Evolutionary conservation across 2,329 filamentous ascomycete species (phyloP), one percentile per base, ranked within the genome.

Genomic region (Arachnopeziza araneosa): DNA sequence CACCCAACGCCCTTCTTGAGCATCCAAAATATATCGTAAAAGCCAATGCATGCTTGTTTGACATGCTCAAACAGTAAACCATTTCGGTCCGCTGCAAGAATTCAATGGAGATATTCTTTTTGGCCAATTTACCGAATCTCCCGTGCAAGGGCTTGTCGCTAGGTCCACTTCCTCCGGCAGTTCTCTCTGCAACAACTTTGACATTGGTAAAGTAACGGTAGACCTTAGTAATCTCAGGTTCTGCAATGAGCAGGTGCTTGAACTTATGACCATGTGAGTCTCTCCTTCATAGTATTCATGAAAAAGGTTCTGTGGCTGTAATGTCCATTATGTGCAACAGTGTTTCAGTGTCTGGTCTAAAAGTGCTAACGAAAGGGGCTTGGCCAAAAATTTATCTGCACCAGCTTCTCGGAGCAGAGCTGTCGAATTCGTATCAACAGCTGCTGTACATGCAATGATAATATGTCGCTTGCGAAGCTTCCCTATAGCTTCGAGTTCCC

Each of bases 371-470:
- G 36, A 44, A 17, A 72, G 60, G 17, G 70, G 70, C 58, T 72
- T 72, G 21, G 67, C 62, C 9, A 72, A 62, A 54, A 72, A 72
- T 10, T 66, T 68, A 60, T 72, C 70, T 48, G 69, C 66, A 12
- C 70, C 70, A 24, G 68, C 70, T 12, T 62, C 61, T 54, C 66
- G 67, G 52, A 69, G 72, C 17, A 67, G 54, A 10, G 65, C 64
- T 59, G 67, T 61, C 26, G 67, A 63, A 49, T 69, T 61, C 23
- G 65, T 63, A 26, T 66, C 67, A 26, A 72, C 70, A 12, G 70
- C 70, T 0, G 70, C 70, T 21, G 70, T 72, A n/a, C 68, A 63
- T 58, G 70, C 70, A 53, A 72, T 69, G 55, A 72, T 71, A 21
- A 67, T 62, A 56, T 65, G 63, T 52, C 59, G 60, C 60, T 65